Base-by-base conservation (phyloP, 2,329 filamentous ascomycete species). In the Trichoderma endophyticum region DNA sequence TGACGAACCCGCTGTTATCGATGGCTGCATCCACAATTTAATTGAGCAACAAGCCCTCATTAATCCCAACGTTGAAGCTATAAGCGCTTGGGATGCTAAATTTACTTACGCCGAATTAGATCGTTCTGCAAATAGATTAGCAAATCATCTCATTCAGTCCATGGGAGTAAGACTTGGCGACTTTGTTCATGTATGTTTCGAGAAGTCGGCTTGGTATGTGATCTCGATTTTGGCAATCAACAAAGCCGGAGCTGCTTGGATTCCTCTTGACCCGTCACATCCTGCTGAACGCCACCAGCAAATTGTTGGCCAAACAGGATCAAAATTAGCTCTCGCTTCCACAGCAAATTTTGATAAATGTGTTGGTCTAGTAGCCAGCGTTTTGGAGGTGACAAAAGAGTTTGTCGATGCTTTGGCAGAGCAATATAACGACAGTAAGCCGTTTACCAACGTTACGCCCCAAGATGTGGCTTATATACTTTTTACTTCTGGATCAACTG, bases 401-500 rank as follows among this genome's bases (percentile, higher is more conserved):
- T 24, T 71, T 18, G 26, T 66, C 21, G 11, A 59, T 18, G 34
- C 28, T 6, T 34, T 71, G 21, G 24, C 15, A 24, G 21, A 86
- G 77, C 84, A 84, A 54, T 82, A 85, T 26, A 79, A 84, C 18
- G 71, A 77, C 43, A 64, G 7, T 14, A 48, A 48, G 24, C 54
- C 61, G 34, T 18, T 15, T 1, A 62, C 51, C 4, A 60, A 4
- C 3, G 61, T 71, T 21, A 48, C n/a, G 51, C 60, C 18, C 8
- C 32, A 64, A 32, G 51, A 68, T 34, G 36, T 48, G 51, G 73
- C 71, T 3, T 76, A 76, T 34, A 34, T 75, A 2, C 54, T 76
- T 6, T 76, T 76, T 12, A 76, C 74, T 4, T 75, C 74, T 21
- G 75, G 74, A 11, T 73, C 68, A 24, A 76, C 75, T 11, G 75